phyloP scores from a whole-genome alignment of 2,329 filamentous ascomycete species.

The Aspergillus jensenii region DNA sequence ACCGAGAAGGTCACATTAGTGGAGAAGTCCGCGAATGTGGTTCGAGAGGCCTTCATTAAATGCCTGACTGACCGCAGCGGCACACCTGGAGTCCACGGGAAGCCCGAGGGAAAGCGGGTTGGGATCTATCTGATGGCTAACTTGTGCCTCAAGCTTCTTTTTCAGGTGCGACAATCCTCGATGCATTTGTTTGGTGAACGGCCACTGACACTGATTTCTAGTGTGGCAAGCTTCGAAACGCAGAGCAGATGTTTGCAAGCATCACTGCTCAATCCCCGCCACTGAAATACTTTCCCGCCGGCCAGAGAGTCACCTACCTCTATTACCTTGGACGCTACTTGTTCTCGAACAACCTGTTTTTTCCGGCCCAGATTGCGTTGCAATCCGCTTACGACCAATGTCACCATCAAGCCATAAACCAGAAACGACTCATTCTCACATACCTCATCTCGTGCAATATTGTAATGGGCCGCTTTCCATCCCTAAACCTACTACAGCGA shows the following conservation, averaged over 20 bases:
- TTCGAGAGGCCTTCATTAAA: constrained; percentile 87
- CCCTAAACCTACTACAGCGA: constrained; percentile 61
- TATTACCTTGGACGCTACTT: constrained; percentile 93
- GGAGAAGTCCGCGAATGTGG: constrained; percentile 82
- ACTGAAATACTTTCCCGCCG: constrained; percentile 75
- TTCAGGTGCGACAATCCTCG: constrained; percentile 62
- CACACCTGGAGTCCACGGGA: constrained; percentile 58
- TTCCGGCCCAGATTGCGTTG: constrained; percentile 71
- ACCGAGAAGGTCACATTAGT: constrained; percentile 75
- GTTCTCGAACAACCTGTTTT: constrained; percentile 81
- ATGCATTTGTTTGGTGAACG: neutral
- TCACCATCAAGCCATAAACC: constrained; percentile 56
- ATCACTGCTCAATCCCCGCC: constrained; percentile 82
- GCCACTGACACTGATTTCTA: constrained; percentile 30
- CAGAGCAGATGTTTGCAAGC: constrained; percentile 85
- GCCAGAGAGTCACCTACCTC: constrained; percentile 86
- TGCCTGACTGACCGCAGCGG: constrained; percentile 79
- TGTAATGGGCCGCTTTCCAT: constrained; percentile 80
- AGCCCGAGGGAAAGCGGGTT: constrained; percentile 78
- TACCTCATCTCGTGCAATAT: constrained; percentile 83
- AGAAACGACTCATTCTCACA: constrained; percentile 76
- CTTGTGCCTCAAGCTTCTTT: constrained; percentile 81
- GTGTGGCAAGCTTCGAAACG: constrained; percentile 79
- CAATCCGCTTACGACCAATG: constrained; percentile 80
- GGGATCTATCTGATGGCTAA: constrained; percentile 93